Conservation (phyloP, 371 early-diverging fungal species). For the Circinella umbellata region DNA sequence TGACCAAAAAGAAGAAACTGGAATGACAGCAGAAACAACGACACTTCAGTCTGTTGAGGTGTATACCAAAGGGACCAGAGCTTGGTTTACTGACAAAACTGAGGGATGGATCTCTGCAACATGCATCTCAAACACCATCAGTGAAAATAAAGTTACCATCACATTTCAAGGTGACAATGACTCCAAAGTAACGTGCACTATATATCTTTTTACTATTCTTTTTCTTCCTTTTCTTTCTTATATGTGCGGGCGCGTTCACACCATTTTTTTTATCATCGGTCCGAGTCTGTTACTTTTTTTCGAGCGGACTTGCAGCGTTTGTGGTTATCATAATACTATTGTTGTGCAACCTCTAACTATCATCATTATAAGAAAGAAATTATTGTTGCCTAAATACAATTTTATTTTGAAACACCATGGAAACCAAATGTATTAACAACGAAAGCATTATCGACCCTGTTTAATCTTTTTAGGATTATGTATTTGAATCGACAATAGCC, state of each 20-base stretch:
- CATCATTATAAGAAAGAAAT: too few species aligned
- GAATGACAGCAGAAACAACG: constrained; percentile 14
- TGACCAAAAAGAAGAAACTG: not conserved
- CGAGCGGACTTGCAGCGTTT: not conserved
- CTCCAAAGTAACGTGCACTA: constrained; percentile 40
- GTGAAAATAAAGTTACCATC: constrained; percentile 56
- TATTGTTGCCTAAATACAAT: not conserved
- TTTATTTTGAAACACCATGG: not conserved
- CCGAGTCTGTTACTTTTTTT: not conserved
- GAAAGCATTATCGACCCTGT: too few species aligned
- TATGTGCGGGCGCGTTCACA: not conserved
- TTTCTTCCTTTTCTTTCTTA: too few species aligned
- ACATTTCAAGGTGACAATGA: constrained; percentile 65
- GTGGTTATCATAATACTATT: constrained; percentile 1
- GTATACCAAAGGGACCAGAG: constrained; percentile 74
- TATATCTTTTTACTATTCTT: too few species aligned
- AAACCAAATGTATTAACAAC: too few species aligned
- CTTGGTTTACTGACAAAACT: constrained; percentile 86
- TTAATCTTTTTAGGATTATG: constrained; percentile 59
- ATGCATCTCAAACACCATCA: constrained; percentile 53
- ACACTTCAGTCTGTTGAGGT: constrained; percentile 53
- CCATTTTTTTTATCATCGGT: not conserved
- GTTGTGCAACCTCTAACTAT: not conserved
- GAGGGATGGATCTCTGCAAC: constrained; percentile 84
- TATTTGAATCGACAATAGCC: constrained; percentile 71